Conservation (phyloP, 345 rosid genomes). For the Gossypium turneri region DNA sequence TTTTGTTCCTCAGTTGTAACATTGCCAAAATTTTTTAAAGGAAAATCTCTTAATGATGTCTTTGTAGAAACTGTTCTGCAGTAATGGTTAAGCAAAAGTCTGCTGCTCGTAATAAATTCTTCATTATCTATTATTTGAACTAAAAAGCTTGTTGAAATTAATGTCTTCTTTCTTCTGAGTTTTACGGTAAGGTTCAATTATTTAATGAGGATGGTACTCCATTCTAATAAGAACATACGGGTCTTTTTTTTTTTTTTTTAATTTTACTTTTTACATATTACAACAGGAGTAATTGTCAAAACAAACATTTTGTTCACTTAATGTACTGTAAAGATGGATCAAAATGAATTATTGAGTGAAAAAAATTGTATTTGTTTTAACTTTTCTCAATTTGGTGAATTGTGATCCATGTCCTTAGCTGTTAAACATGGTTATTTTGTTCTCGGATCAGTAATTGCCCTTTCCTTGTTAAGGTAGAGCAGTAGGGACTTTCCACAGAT, state of each 20-base stretch:
- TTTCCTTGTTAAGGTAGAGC: neutral
- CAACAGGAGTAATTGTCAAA: neutral
- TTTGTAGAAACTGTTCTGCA: neutral
- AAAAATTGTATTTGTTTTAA: neutral
- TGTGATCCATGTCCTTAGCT: neutral
- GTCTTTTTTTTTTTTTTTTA: neutral
- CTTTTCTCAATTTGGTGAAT: constrained; percentile 7
- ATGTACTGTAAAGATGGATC: neutral
- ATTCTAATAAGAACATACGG: neutral
- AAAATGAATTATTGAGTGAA: neutral
- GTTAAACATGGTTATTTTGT: neutral
- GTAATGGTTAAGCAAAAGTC: constrained; percentile 1
- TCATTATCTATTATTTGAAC: neutral
- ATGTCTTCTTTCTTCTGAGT: neutral
- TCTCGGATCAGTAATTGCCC: neutral
- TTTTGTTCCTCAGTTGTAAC: neutral
- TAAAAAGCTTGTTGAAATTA: neutral
- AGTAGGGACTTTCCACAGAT: neutral
- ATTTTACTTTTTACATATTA: neutral
- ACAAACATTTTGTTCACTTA: neutral
- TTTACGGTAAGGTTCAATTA: neutral
- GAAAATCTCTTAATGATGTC: neutral
- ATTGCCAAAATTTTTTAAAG: neutral
- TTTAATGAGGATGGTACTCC: neutral
- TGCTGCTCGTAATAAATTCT: neutral